A percentile compares a stretch with the other conserved stretches of the same genome.
Conservation (phyloP, 176 grass and related monocot species). For the Oryza coarctata region DNA sequence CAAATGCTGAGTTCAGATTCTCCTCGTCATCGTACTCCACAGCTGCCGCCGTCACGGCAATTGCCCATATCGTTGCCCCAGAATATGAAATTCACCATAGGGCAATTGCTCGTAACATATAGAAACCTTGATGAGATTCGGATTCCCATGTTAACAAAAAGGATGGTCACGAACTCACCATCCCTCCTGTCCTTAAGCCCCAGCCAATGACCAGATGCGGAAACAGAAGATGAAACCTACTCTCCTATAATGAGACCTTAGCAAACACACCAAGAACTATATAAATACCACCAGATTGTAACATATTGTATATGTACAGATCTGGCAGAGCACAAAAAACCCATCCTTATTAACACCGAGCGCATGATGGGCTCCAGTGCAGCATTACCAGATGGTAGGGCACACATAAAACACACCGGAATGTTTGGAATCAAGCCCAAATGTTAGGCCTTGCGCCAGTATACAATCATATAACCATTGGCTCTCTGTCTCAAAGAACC, state of each 20-base stretch:
- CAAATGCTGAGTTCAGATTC: not conserved
- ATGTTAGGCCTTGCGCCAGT: conserved; percentile 33
- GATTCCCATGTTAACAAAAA: no score
- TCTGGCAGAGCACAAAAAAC: conserved; percentile 23
- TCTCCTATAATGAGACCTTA: not conserved
- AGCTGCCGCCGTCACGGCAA: no score
- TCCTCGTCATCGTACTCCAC: no score
- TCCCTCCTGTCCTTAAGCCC: no score
- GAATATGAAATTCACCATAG: no score
- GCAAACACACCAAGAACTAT: conserved; percentile 11
- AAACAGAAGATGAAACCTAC: not conserved
- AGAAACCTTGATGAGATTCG: no score
- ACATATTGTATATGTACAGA: conserved; percentile 40
- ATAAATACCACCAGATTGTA: conserved; percentile 23
- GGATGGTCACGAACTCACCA: no score
- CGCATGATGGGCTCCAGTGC: conserved; percentile 22
- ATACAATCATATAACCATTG: conserved; percentile 41
- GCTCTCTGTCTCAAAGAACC: conserved; percentile 49
- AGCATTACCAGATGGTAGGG: conserved; percentile 23
- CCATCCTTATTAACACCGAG: conserved; percentile 39
- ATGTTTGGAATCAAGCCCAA: conserved; percentile 21
- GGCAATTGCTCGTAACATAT: no score
- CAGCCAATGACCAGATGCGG: no score
- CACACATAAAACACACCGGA: conserved; percentile 21
- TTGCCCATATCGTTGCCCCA: no score